Evolutionary conservation across 306 rosid species (phyloP).

Genomic region (Prunus mira): DNA sequence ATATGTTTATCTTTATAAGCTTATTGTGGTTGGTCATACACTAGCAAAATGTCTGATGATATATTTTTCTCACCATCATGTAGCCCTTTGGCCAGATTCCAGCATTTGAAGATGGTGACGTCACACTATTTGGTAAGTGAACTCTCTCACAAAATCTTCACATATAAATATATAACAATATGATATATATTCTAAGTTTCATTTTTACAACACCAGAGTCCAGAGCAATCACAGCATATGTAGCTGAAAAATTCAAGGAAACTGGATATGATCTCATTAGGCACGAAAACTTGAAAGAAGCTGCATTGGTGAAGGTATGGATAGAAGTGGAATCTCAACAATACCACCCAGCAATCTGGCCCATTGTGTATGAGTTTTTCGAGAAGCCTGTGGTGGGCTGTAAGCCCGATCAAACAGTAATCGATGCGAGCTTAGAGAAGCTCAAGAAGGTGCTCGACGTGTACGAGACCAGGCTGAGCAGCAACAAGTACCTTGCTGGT

Average conservation of each 20-base stretch:
- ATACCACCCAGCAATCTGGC: slow-evolving; percentile 48
- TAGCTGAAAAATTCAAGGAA: slow-evolving; percentile 68
- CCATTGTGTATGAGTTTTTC: slow-evolving; percentile 49
- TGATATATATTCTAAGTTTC: neutral
- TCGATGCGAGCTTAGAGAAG: slow-evolving; percentile 52
- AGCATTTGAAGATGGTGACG: slow-evolving; percentile 65
- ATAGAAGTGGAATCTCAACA: slow-evolving; percentile 66
- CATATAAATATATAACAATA: no score
- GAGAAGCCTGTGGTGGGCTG: slow-evolving; percentile 49
- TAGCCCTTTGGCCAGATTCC: slow-evolving; percentile 78
- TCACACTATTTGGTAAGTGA: slow-evolving; percentile 64
- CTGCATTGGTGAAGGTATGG: slow-evolving; percentile 64
- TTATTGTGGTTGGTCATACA: neutral
- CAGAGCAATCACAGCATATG: slow-evolving; percentile 65
- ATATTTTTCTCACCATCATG: neutral
- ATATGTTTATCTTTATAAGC: neutral
- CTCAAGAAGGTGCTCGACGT: slow-evolving; percentile 55
- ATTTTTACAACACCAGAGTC: slow-evolving; percentile 43
- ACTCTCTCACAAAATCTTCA: neutral
- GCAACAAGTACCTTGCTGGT: slow-evolving; percentile 59
- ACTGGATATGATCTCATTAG: slow-evolving; percentile 51
- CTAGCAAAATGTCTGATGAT: neutral
- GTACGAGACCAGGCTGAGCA: slow-evolving; percentile 59
- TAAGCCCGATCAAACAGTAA: slow-evolving; percentile 48
- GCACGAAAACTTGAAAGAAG: slow-evolving; percentile 38